Evolutionary conservation across 257 asterid species (phyloP).

Genomic region (Plantago elongata): DNA sequence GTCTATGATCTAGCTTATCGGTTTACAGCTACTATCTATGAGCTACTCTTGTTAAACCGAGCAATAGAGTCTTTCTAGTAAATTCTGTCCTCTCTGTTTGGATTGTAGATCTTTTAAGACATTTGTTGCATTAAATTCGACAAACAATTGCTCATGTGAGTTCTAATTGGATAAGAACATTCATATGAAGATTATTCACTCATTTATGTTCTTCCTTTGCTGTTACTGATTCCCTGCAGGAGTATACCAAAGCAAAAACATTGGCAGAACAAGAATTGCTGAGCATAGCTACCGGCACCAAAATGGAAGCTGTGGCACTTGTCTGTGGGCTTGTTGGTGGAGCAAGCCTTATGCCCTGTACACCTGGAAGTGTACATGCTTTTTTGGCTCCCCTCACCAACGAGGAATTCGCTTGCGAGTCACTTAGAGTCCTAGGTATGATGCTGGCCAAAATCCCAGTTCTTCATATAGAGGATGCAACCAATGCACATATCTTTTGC

Average conservation of each 20-base stretch:
- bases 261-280: constrained; percentile 40
- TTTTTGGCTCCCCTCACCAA: constrained; percentile 20
- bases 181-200: no score
- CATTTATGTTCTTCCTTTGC: no score
- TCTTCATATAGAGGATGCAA: constrained; percentile 37
- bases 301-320: constrained; percentile 37
- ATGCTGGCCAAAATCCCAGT: constrained; percentile 38
- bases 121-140: no score
- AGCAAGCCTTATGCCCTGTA: constrained; percentile 16
- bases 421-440: constrained; percentile 33
- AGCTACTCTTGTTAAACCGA: not conserved
- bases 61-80: not conserved
- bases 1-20: no score
- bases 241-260: constrained; percentile 34
- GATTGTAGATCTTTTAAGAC: no score
- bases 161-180: no score
- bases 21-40: no score
- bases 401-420: constrained; percentile 13
- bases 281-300: constrained; percentile 13
- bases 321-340: constrained; percentile 53
- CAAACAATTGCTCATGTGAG: no score
- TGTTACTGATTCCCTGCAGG: constrained; percentile 20
- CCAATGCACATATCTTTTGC: constrained; percentile 40
- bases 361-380: constrained; percentile 15
- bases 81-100: no score